These are phyloP conservation scores for Hansenula sp. DNA, from an alignment of 1,139 yeast species.

Conservation along the genomic window DNA sequence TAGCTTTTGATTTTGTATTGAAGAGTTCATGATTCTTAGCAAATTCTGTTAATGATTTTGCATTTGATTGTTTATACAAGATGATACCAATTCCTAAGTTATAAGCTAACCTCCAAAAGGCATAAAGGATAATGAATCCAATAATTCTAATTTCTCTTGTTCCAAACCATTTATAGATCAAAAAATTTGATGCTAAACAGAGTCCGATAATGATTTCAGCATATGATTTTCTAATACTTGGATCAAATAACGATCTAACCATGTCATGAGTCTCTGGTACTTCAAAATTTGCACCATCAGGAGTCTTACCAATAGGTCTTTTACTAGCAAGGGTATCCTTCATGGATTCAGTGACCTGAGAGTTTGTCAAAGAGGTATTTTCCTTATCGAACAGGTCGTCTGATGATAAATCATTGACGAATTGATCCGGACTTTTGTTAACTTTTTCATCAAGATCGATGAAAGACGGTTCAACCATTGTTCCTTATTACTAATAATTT, in stretches of 20 bases:
- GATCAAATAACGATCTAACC: constrained; percentile 81
- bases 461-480: no score
- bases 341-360: neutral
- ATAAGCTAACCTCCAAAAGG: constrained; percentile 76
- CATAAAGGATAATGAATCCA: constrained; percentile 52
- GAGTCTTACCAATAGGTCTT: constrained; percentile 38
- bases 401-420: no score
- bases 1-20: no score
- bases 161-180: constrained; percentile 40
- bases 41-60: constrained; percentile 53
- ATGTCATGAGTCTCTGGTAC: constrained; percentile 86
- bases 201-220: constrained; percentile 59
- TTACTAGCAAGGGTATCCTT: neutral
- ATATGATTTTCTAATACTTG: constrained; percentile 64
- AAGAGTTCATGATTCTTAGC: constrained; percentile 49
- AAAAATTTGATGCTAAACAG: constrained; percentile 47
- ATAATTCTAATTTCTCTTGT: constrained; percentile 20
- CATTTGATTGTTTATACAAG: constrained; percentile 64
- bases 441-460: no score
- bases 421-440: no score
- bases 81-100: constrained; percentile 78
- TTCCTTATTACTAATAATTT: no score
- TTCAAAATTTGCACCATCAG: constrained; percentile 40
- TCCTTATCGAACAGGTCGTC: neutral
- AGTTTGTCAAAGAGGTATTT: neutral